phyloP scores from a whole-genome alignment of 2,329 filamentous ascomycete species.

The Camillea tinctor region DNA sequence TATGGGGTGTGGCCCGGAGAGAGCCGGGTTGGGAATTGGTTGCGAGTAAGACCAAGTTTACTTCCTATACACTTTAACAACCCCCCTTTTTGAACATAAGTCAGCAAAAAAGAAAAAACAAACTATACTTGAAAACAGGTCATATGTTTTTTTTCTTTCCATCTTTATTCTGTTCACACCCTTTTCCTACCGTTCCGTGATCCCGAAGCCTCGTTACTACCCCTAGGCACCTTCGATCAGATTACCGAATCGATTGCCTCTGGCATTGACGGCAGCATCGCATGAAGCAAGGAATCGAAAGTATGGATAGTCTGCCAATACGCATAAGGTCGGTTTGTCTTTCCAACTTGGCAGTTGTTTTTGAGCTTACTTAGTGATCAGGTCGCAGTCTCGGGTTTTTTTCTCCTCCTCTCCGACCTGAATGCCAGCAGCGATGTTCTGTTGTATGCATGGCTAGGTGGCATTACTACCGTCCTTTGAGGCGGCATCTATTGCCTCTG shows the following conservation, averaged over 20 bases:
- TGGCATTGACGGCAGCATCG: neutral
- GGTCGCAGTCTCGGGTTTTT: neutral
- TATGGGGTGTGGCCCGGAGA: too few relatives aligned
- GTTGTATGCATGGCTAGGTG: neutral
- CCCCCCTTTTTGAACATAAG: too few relatives aligned
- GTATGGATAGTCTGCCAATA: neutral
- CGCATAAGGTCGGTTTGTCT: neutral
- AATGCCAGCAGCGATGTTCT: neutral
- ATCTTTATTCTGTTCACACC: too few relatives aligned
- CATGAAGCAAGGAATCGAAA: neutral
- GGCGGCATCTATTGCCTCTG: neutral
- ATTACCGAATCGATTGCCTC: neutral
- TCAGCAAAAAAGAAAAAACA: too few relatives aligned
- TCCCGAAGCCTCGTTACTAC: neutral
- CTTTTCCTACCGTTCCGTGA: neutral
- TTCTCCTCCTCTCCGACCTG: too few relatives aligned
- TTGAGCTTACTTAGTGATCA: neutral
- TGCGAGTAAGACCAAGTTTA: too few relatives aligned
- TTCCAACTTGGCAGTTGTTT: neutral
- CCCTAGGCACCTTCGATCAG: neutral
- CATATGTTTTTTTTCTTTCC: too few relatives aligned
- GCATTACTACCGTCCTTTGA: neutral
- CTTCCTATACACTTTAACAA: too few relatives aligned
- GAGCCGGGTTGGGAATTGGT: too few relatives aligned
- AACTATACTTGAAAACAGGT: too few relatives aligned